Evolutionary conservation across 352 stramenopile species (phyloP), one percentile per base, ranked within the genome.

Genomic region (Blastocystis sp.): DNA sequence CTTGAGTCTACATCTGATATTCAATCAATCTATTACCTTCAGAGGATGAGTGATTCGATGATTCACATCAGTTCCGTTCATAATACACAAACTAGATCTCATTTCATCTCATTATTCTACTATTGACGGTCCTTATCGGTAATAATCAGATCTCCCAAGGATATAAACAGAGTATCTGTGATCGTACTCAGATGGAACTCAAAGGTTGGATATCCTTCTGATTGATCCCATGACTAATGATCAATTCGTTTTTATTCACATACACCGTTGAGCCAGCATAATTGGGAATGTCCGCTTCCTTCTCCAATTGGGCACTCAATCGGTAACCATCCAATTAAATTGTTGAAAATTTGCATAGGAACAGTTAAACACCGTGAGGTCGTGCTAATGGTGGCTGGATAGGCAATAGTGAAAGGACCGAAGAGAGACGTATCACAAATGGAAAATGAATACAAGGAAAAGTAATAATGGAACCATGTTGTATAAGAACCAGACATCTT

Each of bases 31-130:
- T 24, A 21, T 32, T 39, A 80, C 69, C 16, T 32, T 27, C 43
- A 80, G 14, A n/a, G 69, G 69, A 63, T 80, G 69, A 5, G 42
- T 29, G 27, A 80, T 29, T 6, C 16, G 69, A 21, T 32, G 12
- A 24, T 80, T 54, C 19, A 80, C 69, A 42, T 54, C 46, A 4
- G 43, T 80, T 0, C 69, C 69, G 27, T 80, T 80, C 69, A 80
- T 32, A 16, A 80, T 37, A 39, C 69, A 80, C 69, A 80, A 24
- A 80, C 69, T 80, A 63, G 27, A 29, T 43, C 0, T 58, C 35
- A 80, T 49, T 27, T 24, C 24, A 14, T 19, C 1, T 5, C 11
- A 7, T n/a, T 37, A n/a, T 0, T 14, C 11, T 27, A 80, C 69
- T 80, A 80, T 59, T 37, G 37, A 0, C 37, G 69, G 9, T 54